Percentiles rank a stretch among this genome's conserved stretches.
These are phyloP conservation scores for Taphrina wiesneri DNA, from an alignment of 1,139 yeast genomes.

Conservation along the genomic window DNA sequence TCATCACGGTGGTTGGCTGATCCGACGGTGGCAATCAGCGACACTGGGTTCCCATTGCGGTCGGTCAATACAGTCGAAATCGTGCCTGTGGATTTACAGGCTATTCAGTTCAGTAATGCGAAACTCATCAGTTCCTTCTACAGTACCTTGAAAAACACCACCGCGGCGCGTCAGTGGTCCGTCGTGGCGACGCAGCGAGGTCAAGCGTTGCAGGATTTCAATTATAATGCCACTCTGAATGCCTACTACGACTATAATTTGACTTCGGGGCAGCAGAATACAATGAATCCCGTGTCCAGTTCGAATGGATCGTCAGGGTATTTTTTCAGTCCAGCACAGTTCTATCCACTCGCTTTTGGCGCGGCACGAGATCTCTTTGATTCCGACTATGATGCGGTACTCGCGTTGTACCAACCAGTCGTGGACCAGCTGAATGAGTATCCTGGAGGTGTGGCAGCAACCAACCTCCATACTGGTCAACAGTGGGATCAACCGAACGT, in stretches of 20 bases:
- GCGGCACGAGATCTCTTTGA: constrained; percentile 7
- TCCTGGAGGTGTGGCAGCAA: constrained; percentile 34
- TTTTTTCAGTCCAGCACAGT: constrained; percentile 17
- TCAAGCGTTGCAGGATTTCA: not conserved
- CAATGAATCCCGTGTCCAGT: not conserved
- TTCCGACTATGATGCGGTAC: not conserved
- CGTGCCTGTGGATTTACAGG: constrained; percentile 33
- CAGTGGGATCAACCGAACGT: constrained; percentile 36
- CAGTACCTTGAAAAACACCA: not conserved
- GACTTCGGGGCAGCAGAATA: constrained; percentile 10
- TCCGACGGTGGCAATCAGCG: constrained; percentile 5
- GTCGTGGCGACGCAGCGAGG: constrained; percentile 11
- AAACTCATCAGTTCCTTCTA: constrained; percentile 15
- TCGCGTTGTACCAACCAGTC: constrained; percentile 17
- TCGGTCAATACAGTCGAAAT: constrained; percentile 18
- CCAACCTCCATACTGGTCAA: constrained; percentile 15
- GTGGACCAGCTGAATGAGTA: not conserved
- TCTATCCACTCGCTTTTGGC: constrained; percentile 31
- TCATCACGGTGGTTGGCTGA: constrained; percentile 27
- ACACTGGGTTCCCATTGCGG: constrained; percentile 20
- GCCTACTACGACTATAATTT: constrained; percentile 30
- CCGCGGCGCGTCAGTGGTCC: constrained; percentile 13
- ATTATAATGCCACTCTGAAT: constrained; percentile 15
- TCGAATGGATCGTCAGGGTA: not conserved
- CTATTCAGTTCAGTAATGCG: constrained; percentile 30